Percentiles rank a stretch among this genome's conserved stretches.
Evolutionary conservation across 352 stramenopile genomes (phyloP).

Genomic region (Globisporangium nodosum): DNA sequence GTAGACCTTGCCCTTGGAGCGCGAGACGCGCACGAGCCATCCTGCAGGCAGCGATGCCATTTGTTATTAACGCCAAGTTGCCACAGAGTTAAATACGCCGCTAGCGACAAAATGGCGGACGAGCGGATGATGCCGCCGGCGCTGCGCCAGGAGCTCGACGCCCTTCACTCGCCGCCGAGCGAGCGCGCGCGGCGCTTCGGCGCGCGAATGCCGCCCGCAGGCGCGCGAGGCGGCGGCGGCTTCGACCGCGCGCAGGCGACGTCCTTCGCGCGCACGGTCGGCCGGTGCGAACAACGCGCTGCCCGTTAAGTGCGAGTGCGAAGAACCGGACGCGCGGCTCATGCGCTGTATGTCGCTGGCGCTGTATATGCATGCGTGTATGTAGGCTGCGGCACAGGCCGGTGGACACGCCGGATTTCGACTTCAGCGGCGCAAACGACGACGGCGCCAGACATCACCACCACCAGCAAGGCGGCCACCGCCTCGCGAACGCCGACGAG

Average conservation of each 20-base stretch:
- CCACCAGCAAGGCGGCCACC: not conserved
- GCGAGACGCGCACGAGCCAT: constrained; percentile 63
- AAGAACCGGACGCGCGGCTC: no score
- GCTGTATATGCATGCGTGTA: not conserved
- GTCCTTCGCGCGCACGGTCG: not conserved
- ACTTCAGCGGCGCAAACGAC: constrained; percentile 1
- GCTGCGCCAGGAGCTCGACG: constrained; percentile 1
- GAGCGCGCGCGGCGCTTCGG: not conserved
- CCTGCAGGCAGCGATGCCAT: constrained; percentile 29
- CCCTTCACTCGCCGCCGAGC: not conserved
- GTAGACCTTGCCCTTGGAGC: constrained; percentile 64
- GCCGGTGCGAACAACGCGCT: no score
- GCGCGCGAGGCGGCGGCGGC: not conserved
- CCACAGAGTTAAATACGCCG: not conserved
- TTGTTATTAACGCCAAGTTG: not conserved
- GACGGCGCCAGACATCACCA: not conserved
- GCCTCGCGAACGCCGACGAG: not conserved
- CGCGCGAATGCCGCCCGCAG: not conserved
- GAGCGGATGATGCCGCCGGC: not conserved
- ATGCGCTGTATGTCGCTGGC: not conserved
- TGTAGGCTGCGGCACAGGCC: not conserved
- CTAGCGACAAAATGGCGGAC: constrained; percentile 3
- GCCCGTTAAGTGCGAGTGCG: no score
- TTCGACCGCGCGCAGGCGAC: constrained; percentile 1
- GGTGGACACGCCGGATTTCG: not conserved